phyloP scores from a whole-genome alignment of 2,329 filamentous ascomycete genomes.

The Aspergillus uvarum region DNA sequence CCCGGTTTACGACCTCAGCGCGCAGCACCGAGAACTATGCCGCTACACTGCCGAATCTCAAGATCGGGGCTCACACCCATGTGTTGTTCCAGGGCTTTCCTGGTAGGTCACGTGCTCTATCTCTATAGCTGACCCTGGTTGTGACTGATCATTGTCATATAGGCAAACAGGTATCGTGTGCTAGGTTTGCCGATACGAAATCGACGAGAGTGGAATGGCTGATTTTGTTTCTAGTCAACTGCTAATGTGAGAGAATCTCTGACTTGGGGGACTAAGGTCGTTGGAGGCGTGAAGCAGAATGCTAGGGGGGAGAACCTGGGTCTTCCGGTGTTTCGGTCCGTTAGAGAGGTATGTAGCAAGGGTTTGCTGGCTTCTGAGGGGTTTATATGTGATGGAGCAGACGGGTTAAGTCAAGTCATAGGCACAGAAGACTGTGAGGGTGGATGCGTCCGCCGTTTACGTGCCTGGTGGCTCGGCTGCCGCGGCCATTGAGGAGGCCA shows the following conservation, averaged over 20 bases:
- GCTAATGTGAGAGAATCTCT: conserved; percentile 74
- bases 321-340: conserved; percentile 68
- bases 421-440: conserved; percentile 69
- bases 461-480: conserved; percentile 74
- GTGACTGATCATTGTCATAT: conserved; percentile 7
- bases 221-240: conserved; percentile 57
- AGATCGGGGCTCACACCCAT: conserved; percentile 64
- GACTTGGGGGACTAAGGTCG: conserved; percentile 75
- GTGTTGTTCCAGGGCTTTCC: conserved; percentile 73
- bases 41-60: conserved; percentile 65
- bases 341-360: conserved; percentile 51
- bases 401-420: conserved; percentile 21
- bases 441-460: conserved; percentile 76
- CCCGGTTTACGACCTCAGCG: conserved; percentile 35
- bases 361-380: neutral
- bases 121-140: neutral
- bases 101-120: conserved; percentile 39
- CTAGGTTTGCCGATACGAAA: neutral
- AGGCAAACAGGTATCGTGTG: conserved; percentile 38
- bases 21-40: conserved; percentile 46
- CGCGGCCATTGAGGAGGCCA: conserved; percentile 74
- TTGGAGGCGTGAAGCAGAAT: conserved; percentile 73
- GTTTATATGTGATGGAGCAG: too few species aligned
- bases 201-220: conserved; percentile 3
- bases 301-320: conserved; percentile 70